A percentile compares a stretch with the other conserved stretches of the same genome.
Evolutionary conservation across 345 rosid genomes (phyloP).

Genomic region (Microthlaspi erraticum): DNA sequence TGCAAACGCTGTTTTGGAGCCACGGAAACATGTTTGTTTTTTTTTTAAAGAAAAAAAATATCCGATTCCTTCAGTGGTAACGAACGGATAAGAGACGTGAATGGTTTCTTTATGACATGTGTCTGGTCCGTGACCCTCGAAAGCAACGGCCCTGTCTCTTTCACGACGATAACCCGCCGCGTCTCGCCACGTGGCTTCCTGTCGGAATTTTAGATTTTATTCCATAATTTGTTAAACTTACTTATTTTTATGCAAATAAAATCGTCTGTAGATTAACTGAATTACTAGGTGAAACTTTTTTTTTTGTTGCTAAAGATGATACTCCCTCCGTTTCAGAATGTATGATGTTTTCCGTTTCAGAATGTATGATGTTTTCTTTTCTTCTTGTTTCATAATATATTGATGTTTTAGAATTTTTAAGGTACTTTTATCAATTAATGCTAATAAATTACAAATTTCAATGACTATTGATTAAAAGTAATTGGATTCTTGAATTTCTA

Average conservation of each 20-base stretch:
- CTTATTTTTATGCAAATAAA: background rate
- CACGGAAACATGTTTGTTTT: slow-evolving; percentile 13
- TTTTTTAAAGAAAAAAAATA: background rate
- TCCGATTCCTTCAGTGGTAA: slow-evolving; percentile 6
- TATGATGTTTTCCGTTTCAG: no score
- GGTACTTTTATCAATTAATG: no score
- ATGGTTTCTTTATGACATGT: slow-evolving; percentile 23
- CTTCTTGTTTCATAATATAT: no score
- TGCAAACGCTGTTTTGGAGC: slow-evolving; percentile 22
- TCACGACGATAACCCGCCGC: slow-evolving; percentile 39
- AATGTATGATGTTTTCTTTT: no score
- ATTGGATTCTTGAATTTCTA: no score
- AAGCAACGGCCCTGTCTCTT: slow-evolving; percentile 25
- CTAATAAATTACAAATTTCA: no score
- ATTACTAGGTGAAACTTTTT: background rate
- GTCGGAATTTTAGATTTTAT: slow-evolving; percentile 1
- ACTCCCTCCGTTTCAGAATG: no score
- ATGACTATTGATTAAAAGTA: no score
- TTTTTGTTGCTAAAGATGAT: no score
- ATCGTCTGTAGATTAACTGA: background rate
- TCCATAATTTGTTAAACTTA: background rate
- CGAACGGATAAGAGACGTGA: slow-evolving; percentile 28
- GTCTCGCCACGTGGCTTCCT: slow-evolving; percentile 12
- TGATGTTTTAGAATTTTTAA: no score
- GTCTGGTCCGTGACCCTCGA: background rate